Evolutionary conservation across 1,139 yeast genomes (phyloP).

Genomic region (Oligophagozyma castellii): DNA sequence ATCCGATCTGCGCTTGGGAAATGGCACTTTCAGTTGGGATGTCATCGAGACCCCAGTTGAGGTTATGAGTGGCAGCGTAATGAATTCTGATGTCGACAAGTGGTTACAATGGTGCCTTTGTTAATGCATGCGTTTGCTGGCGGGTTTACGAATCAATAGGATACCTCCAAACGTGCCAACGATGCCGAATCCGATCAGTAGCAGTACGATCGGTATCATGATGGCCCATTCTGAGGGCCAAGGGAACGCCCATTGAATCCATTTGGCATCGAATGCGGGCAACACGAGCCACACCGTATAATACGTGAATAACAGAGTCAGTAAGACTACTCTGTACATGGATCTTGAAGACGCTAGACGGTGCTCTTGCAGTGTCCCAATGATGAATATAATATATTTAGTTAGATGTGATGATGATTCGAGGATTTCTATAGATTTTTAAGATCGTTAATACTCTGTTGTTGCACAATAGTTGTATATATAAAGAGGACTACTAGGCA

Average conservation of each 20-base stretch:
- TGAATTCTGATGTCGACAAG: background rate
- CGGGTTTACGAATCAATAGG: slow-evolving; percentile 1
- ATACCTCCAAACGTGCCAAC: slow-evolving; percentile 1
- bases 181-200: slow-evolving; percentile 2
- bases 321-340: slow-evolving; percentile 2
- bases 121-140: too few relatives aligned
- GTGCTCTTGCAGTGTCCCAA: too few relatives aligned
- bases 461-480: too few relatives aligned
- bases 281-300: slow-evolving; percentile 3
- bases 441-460: too few relatives aligned
- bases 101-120: background rate
- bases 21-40: too few relatives aligned
- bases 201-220: slow-evolving; percentile 2
- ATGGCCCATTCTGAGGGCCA: slow-evolving; percentile 2
- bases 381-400: too few relatives aligned
- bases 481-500: too few relatives aligned
- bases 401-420: too few relatives aligned
- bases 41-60: too few relatives aligned
- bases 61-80: background rate
- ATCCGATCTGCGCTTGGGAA: too few relatives aligned
- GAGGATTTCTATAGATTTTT: too few relatives aligned
- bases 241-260: slow-evolving; percentile 1
- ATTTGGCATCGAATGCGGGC: slow-evolving; percentile 2
- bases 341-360: too few relatives aligned
- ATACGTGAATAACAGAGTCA: slow-evolving; percentile 1